A percentile compares a stretch with the other conserved stretches of the same genome.
phyloP scores from a whole-genome alignment of 139 green algal genomes.

The Chlorella sp. region DNA sequence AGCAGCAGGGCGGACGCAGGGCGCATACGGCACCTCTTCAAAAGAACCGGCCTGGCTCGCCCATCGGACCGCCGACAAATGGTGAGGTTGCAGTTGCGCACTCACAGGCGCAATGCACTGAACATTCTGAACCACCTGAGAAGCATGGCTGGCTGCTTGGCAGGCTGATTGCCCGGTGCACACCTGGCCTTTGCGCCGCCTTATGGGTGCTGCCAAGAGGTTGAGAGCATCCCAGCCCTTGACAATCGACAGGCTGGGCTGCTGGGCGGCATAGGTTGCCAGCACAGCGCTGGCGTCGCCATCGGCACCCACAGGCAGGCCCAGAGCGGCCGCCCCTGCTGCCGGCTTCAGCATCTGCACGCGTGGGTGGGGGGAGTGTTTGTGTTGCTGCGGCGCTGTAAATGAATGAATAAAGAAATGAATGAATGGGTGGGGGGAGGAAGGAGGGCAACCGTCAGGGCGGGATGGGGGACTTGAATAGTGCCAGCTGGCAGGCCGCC shows the following conservation, averaged over 20 bases:
- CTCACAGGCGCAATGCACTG: background rate
- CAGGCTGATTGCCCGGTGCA: no score
- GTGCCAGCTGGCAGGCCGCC: no score
- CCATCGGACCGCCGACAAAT: background rate
- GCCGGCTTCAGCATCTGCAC: slow-evolving; percentile 29
- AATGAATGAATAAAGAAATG: no score
- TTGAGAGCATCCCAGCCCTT: slow-evolving; percentile 35
- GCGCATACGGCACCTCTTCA: background rate
- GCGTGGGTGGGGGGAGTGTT: no score
- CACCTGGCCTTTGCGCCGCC: slow-evolving; percentile 22
- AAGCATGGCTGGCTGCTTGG: no score
- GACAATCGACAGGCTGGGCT: slow-evolving; percentile 41
- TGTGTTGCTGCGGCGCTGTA: no score
- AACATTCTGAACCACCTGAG: background rate
- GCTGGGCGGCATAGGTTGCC: slow-evolving; percentile 13
- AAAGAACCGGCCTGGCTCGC: background rate
- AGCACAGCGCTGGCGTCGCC: background rate
- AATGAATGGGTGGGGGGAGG: no score
- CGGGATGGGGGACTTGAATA: no score
- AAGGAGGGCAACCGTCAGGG: no score
- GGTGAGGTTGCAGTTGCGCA: background rate
- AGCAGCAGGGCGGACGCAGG: no score
- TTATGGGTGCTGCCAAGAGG: background rate
- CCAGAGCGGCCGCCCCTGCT: background rate
- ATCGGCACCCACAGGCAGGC: background rate